Conservation (phyloP, 2,329 filamentous ascomycete genomes). For the Onygenales sp. region DNA sequence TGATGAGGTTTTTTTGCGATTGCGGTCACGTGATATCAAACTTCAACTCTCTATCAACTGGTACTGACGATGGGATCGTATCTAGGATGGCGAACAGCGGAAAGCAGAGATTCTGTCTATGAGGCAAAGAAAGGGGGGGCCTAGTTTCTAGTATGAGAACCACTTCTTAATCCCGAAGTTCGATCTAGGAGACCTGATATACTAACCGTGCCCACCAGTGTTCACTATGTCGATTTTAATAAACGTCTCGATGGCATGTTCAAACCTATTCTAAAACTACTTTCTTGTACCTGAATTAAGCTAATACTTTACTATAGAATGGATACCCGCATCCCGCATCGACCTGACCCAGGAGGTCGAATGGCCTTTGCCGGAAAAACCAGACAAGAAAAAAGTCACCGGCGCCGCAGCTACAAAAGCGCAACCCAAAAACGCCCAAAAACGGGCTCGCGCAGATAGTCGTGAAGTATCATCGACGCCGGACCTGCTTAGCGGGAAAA, state of each 20-base stretch:
- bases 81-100: constrained; percentile 66
- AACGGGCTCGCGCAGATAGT: constrained; percentile 38
- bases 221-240: constrained; percentile 98
- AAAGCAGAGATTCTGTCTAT: constrained; percentile 97
- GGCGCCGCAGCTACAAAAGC: constrained; percentile 38
- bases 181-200: neutral
- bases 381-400: constrained; percentile 73
- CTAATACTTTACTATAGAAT: constrained; percentile 53
- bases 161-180: neutral
- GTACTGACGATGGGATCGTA: constrained; percentile 1
- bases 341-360: constrained; percentile 87
- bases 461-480: constrained; percentile 50
- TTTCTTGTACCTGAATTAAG: neutral
- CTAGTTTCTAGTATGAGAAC: constrained; percentile 61
- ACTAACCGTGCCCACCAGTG: constrained; percentile 31
- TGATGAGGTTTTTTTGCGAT: neutral
- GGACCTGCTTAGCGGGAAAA: constrained; percentile 41
- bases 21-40: constrained; percentile 11
- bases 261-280: neutral
- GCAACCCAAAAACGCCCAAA: constrained; percentile 50
- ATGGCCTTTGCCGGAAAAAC: constrained; percentile 87
- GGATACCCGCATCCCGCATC: constrained; percentile 73
- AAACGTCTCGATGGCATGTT: constrained; percentile 57
- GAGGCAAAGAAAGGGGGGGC: constrained; percentile 75
- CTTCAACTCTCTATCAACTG: neutral